Base-by-base conservation (phyloP, 2,329 filamentous ascomycete species). In the Pseudogymnoascus sp. region DNA sequence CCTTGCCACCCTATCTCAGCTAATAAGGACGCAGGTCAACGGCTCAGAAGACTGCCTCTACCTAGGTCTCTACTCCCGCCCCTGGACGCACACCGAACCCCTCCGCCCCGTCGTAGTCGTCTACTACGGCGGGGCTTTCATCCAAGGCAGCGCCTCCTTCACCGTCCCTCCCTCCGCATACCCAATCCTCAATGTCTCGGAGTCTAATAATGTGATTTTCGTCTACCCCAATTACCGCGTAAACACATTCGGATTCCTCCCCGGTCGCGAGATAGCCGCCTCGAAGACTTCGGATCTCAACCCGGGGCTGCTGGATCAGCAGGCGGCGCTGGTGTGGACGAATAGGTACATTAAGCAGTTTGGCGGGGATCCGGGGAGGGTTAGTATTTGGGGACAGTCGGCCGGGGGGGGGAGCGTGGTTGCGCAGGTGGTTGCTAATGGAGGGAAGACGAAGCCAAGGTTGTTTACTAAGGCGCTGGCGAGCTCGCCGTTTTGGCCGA, bases 161-260 rank as follows among this genome's bases (percentile, higher is more conserved):
- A 72, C 70, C 5, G 75, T 86, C 6, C 84, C 83, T 3, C 84
- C 84, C 2, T 73, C 78, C 0, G 81, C 77, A 1, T 87, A 82
- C 67, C 84, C 83, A 0, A 76, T 85, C 3, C 74, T 87, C 3
- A 84, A 86, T 66, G 81, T 80, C 3, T 82, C 79, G 25, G 66
- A 69, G 1, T 64, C 71, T 3, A 82, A 82, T 64, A 64, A 73
- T 21, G 73, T 89, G 62, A 75, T 89, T 21, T 82, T 78, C 62
- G 79, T 87, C 44, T 82, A 79, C 71, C 80, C 86, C 69, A 84
- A 83, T 73, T 85, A 89, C 71, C 80, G 88, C 4, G 80, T 90
- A 31, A 84, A 85, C 6, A 81, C 83, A 1, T 77, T 91, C 69
- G 90, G 90, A 0, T 91, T 93, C 73, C 73, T 90, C 28, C 80